phyloP scores from a whole-genome alignment of 495 filamentous ascomycete species.

The Pyronema omphalodes region DNA sequence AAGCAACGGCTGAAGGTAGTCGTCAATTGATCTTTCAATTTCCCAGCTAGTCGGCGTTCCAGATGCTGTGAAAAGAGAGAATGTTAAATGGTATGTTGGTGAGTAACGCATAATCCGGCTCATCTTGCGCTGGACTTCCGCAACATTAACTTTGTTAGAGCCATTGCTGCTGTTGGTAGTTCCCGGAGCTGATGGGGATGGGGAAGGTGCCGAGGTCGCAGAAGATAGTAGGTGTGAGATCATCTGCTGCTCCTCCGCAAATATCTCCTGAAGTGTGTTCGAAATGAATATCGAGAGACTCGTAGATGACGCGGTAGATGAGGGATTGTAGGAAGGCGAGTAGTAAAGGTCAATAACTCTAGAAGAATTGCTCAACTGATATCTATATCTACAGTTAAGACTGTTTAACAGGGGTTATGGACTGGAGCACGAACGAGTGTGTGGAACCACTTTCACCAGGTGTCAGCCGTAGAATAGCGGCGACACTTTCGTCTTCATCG shows the following conservation, averaged over 20 bases:
- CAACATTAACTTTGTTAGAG: constrained; percentile 24
- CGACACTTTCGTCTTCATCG: constrained; percentile 32
- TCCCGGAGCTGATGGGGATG: constrained; percentile 11
- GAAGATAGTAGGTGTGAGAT: constrained; percentile 64
- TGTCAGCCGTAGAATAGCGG: constrained; percentile 50
- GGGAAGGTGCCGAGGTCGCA: constrained; percentile 29
- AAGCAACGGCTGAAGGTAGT: constrained; percentile 67
- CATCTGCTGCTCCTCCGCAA: constrained; percentile 75
- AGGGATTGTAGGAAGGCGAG: constrained; percentile 51
- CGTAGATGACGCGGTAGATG: constrained; percentile 48
- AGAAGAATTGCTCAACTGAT: constrained; percentile 34
- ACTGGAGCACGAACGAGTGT: constrained; percentile 17
- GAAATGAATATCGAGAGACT: constrained; percentile 67
- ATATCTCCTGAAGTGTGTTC: constrained; percentile 55
- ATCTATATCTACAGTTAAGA: neutral
- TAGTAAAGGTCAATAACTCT: constrained; percentile 67
- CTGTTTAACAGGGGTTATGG: neutral
- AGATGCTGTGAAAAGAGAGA: constrained; percentile 77
- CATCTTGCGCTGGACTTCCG: constrained; percentile 41
- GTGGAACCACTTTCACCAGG: constrained; percentile 36
- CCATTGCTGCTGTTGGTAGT: constrained; percentile 13
- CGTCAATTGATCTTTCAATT: constrained; percentile 61
- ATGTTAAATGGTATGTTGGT: constrained; percentile 85
- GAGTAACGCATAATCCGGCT: constrained; percentile 79
- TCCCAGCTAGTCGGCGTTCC: constrained; percentile 74